Percentiles rank a stretch among this genome's conserved stretches.
These are phyloP conservation scores for Ogataea pignaliae DNA, from an alignment of 805 yeast genomes.

Conservation along the genomic window DNA sequence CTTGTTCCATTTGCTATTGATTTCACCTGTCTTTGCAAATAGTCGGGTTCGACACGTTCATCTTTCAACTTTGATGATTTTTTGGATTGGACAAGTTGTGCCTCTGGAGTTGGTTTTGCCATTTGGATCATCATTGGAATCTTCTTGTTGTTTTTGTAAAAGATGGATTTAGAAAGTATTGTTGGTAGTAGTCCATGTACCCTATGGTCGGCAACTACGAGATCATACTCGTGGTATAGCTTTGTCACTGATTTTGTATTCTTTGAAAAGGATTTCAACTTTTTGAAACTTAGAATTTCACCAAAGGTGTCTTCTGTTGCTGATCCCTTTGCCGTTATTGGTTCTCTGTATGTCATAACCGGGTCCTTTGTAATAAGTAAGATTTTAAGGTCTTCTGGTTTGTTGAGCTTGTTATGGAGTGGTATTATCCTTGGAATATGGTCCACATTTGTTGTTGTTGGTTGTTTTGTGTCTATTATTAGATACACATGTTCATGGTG, in stretches of 20 bases:
- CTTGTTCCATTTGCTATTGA: slow-evolving; percentile 60
- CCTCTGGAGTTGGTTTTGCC: slow-evolving; percentile 39
- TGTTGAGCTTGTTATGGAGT: slow-evolving; percentile 46
- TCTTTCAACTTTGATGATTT: slow-evolving; percentile 43
- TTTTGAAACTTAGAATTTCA: slow-evolving; percentile 56
- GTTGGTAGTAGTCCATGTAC: slow-evolving; percentile 57
- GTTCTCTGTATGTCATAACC: slow-evolving; percentile 47
- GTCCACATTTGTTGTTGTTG: slow-evolving; percentile 42
- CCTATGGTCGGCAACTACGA: slow-evolving; percentile 66
- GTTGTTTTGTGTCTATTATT: slow-evolving; percentile 44
- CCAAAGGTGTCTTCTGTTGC: slow-evolving; percentile 59
- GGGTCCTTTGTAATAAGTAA: slow-evolving; percentile 74
- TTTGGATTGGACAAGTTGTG: slow-evolving; percentile 25
- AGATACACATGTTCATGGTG: slow-evolving; percentile 34
- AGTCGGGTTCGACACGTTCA: slow-evolving; percentile 61
- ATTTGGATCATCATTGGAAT: slow-evolving; percentile 66
- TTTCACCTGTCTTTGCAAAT: slow-evolving; percentile 59
- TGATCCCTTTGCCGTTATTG: slow-evolving; percentile 43
- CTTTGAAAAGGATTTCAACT: slow-evolving; percentile 42
- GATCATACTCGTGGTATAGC: slow-evolving; percentile 57
- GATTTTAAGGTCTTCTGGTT: slow-evolving; percentile 45
- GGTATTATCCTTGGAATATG: slow-evolving; percentile 58
- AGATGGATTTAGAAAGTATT: slow-evolving; percentile 50
- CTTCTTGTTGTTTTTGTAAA: slow-evolving; percentile 60
- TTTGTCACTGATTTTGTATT: slow-evolving; percentile 43